Conservation (phyloP, 73 alveolate genomes). For the Paramecium caudatum region DNA sequence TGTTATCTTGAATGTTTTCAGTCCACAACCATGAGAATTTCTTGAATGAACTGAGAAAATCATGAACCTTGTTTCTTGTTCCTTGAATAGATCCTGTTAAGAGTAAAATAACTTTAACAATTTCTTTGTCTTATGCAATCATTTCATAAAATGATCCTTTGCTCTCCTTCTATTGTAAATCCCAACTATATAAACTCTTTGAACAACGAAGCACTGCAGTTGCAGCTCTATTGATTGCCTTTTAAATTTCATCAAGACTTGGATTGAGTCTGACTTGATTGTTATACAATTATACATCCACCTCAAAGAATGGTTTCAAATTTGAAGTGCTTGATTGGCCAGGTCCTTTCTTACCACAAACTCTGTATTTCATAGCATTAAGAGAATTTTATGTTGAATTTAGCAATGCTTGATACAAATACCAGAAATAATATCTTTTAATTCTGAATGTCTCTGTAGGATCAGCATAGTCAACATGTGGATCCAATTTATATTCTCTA, state of each 20-base stretch:
- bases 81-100: constrained; percentile 99
- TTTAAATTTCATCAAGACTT: constrained; percentile 85
- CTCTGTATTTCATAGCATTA: constrained; percentile 99
- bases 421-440: constrained; percentile 99
- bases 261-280: constrained; percentile 93
- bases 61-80: constrained; percentile 92
- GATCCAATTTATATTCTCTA: constrained; percentile 98
- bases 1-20: constrained; percentile 94
- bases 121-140: constrained; percentile 99
- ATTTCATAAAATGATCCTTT: constrained; percentile 99
- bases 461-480: constrained; percentile 98
- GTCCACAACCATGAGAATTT: constrained; percentile 99
- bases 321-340: constrained; percentile 81
- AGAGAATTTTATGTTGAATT: constrained; percentile 99
- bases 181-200: constrained; percentile 97
- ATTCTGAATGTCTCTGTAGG: constrained; percentile 98
- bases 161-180: constrained; percentile 94
- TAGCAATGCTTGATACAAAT: constrained; percentile 99
- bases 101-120: constrained; percentile 98
- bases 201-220: constrained; percentile 99
- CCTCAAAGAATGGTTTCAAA: constrained; percentile 98
- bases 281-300: constrained; percentile 97
- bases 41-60: constrained; percentile 95
- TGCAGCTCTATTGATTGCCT: constrained; percentile 99
- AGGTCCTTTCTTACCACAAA: constrained; percentile 95